Base-by-base conservation (phyloP, 805 yeast genomes). In the Ogataea pilisensis region DNA sequence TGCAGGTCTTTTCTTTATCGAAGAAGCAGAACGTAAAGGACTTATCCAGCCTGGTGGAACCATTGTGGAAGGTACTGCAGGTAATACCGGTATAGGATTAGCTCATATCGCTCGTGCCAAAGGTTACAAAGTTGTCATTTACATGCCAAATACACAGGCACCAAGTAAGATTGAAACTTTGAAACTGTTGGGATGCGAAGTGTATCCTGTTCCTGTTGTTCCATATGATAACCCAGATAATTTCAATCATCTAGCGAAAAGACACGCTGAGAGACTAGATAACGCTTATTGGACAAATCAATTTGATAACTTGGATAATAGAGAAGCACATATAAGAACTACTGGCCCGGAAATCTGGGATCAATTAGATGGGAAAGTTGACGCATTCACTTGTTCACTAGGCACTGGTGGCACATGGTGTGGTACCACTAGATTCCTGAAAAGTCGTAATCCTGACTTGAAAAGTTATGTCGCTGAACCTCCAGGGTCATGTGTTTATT, bases 381-480 rank as follows among this genome's bases (percentile, higher is more conserved):
- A 83, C 54, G 95, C 85, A 0, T 88, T 87, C 70, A 85, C 95
- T 7, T 87, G 95, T 58, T 79, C 95, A 12, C 84, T 95, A 8
- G 96, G 96, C 31, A 87, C 96, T 1, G 96, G 95, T 31, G 96
- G 96, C 24, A 85, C 96, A 2, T 79, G 85, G 63, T 87, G 96
- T 2, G 97, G 97, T 36, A 73, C 78, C 30, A 79, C 96, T 4
- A 73, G 90, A 42, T 89, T 77, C 61, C 71, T 90, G 51, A 85
- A 89, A 64, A 75, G 79, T 33, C 76, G 86, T 26, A 68, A 74
- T 48, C 85, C 86, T 16, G 59, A 65, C 14, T 78, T 80, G 35
- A 75, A 80, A 61, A 69, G 82, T 32, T 79, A 73, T 38, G 76
- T 87, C 44, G 95, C 97, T 1, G 97, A 90, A 63, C 96, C 97